A percentile compares a stretch with the other conserved stretches of the same genome.
Conservation (phyloP, 345 rosid species). For the Bretschneidera sinensis region DNA sequence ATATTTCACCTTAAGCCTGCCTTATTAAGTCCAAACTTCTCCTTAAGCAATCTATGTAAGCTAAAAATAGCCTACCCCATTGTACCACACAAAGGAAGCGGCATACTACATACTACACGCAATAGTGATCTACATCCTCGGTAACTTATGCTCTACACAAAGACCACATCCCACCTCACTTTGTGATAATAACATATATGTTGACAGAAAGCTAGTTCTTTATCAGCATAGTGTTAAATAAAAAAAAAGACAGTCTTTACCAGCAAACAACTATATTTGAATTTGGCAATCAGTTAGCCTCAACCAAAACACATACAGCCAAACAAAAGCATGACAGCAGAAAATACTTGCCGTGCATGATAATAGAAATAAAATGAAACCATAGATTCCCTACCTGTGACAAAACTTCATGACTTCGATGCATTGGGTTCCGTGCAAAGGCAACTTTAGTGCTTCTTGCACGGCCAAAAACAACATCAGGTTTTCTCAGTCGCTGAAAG, state of each 20-base stretch:
- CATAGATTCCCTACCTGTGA: constrained; percentile 9
- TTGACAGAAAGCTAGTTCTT: not conserved
- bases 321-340: not conserved
- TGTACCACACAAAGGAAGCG: not conserved
- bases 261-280: too few relatives aligned
- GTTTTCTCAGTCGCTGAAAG: constrained; percentile 7
- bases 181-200: not conserved
- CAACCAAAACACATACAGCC: too few relatives aligned
- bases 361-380: not conserved
- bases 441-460: constrained; percentile 10
- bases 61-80: not conserved
- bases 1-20: too few relatives aligned
- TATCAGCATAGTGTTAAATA: not conserved
- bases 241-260: too few relatives aligned
- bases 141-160: not conserved
- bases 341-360: not conserved
- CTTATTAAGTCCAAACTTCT: not conserved
- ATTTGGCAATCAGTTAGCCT: too few relatives aligned
- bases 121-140: not conserved
- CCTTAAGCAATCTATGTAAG: too few relatives aligned
- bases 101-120: not conserved
- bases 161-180: not conserved
- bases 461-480: constrained; percentile 16
- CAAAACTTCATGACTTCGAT: not conserved
- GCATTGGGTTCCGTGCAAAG: constrained; percentile 8